phyloP scores from a whole-genome alignment of 129 eudicot genomes.

The Centaurea solstitialis region DNA sequence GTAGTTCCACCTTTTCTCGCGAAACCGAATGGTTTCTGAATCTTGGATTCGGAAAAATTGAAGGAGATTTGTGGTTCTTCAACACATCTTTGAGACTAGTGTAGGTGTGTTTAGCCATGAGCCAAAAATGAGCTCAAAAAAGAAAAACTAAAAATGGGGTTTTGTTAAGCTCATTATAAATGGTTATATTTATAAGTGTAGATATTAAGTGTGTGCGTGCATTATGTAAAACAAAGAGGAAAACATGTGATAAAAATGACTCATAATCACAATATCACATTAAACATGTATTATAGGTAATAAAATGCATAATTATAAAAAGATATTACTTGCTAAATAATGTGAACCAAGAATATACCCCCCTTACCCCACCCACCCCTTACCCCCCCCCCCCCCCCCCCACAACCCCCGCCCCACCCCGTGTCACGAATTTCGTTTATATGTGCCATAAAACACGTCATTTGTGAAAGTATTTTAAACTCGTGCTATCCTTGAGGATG shows the following conservation, averaged over 20 bases:
- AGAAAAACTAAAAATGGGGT: background rate
- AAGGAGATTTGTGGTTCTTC: constrained; percentile 6
- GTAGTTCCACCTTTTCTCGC: constrained; percentile 22
- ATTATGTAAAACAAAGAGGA: constrained; percentile 10
- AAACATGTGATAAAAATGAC: constrained; percentile 29
- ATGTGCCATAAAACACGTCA: background rate
- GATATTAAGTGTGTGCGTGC: background rate
- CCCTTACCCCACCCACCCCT: background rate
- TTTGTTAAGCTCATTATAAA: background rate
- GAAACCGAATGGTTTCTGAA: constrained; percentile 24
- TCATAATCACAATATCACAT: background rate
- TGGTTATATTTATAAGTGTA: constrained; percentile 28
- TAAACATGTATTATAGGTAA: background rate
- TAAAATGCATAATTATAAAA: background rate
- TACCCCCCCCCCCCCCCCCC: background rate
- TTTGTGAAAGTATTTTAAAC: background rate
- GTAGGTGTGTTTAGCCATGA: constrained; percentile 34
- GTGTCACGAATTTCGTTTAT: background rate
- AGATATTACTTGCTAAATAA: constrained; percentile 15
- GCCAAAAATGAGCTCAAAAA: background rate
- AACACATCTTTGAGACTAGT: constrained; percentile 35
- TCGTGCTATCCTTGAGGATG: background rate
- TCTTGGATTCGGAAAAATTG: constrained; percentile 7
- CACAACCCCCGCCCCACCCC: background rate
- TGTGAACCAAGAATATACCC: background rate